Evolutionary conservation across 1,139 yeast species (phyloP).

Genomic region (Nakaseomyces kungkrabaensis): DNA sequence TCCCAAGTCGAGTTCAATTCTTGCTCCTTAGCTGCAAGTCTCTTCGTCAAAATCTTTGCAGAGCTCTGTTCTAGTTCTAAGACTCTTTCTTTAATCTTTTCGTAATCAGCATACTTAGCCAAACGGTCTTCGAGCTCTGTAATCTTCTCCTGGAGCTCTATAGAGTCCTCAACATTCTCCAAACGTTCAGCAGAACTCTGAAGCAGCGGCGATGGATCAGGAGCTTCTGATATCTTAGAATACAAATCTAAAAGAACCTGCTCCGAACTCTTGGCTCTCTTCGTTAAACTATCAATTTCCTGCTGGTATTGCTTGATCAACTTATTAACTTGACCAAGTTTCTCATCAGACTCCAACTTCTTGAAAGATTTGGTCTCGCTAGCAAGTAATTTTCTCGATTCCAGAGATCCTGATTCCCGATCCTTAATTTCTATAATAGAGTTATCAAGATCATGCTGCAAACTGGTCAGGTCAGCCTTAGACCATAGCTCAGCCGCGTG

Average conservation of each 20-base stretch:
- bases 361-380: constrained; percentile 73
- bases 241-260: constrained; percentile 64
- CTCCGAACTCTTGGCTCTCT: constrained; percentile 68
- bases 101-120: constrained; percentile 66
- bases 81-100: constrained; percentile 54
- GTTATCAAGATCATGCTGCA: constrained; percentile 65
- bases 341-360: constrained; percentile 56
- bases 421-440: constrained; percentile 67
- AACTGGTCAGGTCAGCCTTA: constrained; percentile 53
- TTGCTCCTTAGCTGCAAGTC: constrained; percentile 46
- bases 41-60: constrained; percentile 40
- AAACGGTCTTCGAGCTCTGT: constrained; percentile 49
- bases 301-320: constrained; percentile 75
- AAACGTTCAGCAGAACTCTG: constrained; percentile 65
- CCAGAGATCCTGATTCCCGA: constrained; percentile 55
- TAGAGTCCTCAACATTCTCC: constrained; percentile 46
- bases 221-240: constrained; percentile 74
- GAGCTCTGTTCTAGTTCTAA: constrained; percentile 49
- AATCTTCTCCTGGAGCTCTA: constrained; percentile 45
- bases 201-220: constrained; percentile 80
- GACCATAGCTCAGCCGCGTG: constrained; percentile 73
- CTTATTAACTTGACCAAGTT: constrained; percentile 51
- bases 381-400: constrained; percentile 68
- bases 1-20: constrained; percentile 50
- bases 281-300: constrained; percentile 76